Evolutionary conservation across 2,329 filamentous ascomycete species (phyloP).

Genomic region (Xylariaceae sp.): DNA sequence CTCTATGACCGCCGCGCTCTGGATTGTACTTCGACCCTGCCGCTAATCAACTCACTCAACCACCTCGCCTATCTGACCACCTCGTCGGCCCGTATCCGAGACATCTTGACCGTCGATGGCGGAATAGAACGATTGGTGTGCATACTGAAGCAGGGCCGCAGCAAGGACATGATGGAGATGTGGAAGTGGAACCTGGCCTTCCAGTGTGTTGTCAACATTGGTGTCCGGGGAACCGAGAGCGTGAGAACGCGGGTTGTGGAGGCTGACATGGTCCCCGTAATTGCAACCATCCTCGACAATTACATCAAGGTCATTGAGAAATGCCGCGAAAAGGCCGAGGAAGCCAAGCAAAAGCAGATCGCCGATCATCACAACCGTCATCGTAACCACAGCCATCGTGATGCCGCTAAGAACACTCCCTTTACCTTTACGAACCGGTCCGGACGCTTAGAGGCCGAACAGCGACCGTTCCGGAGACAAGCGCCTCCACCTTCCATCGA

Average conservation of each 20-base stretch:
- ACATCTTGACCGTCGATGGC: slow-evolving; percentile 97
- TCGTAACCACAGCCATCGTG: slow-evolving; percentile 45
- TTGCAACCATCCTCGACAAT: slow-evolving; percentile 95
- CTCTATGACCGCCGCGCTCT: slow-evolving; percentile 95
- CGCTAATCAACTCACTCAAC: slow-evolving; percentile 97
- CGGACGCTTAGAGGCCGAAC: slow-evolving; percentile 51
- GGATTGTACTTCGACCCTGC: slow-evolving; percentile 95
- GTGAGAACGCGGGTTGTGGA: slow-evolving; percentile 94
- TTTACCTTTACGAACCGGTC: slow-evolving; percentile 54
- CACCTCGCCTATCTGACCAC: slow-evolving; percentile 98
- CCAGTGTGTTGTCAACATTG: slow-evolving; percentile 98
- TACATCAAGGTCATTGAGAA: slow-evolving; percentile 96
- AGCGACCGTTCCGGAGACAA: slow-evolving; percentile 65
- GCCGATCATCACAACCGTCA: slow-evolving; percentile 49
- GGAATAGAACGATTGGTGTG: slow-evolving; percentile 94
- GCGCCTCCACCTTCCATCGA: slow-evolving; percentile 80
- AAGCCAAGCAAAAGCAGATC: slow-evolving; percentile 67
- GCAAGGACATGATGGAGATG: slow-evolving; percentile 99
- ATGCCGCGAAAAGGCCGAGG: slow-evolving; percentile 78
- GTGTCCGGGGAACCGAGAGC: slow-evolving; percentile 87
- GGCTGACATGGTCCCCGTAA: slow-evolving; percentile 98
- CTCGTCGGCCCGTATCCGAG: slow-evolving; percentile 91
- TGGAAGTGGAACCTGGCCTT: slow-evolving; percentile 99
- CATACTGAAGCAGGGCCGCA: slow-evolving; percentile 95
- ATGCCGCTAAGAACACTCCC: slow-evolving; percentile 44